Evolutionary conservation across 2,329 filamentous ascomycete genomes (phyloP).

Genomic region (Triangularia verruculosa): DNA sequence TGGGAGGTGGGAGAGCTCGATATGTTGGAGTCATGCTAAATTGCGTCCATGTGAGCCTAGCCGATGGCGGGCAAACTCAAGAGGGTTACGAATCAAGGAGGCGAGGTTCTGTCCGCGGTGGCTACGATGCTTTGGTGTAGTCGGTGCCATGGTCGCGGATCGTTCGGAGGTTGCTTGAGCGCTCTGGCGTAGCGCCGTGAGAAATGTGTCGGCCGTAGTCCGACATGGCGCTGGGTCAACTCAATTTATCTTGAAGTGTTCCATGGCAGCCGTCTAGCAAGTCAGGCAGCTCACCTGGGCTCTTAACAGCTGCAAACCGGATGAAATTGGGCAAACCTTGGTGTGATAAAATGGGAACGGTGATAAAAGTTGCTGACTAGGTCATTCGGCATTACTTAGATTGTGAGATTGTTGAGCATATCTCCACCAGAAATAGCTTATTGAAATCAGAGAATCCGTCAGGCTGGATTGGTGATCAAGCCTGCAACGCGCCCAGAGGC

Average conservation of each 20-base stretch:
- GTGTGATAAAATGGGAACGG: background rate
- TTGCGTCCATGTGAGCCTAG: background rate
- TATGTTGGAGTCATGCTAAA: background rate
- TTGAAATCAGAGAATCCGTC: slow-evolving; percentile 15
- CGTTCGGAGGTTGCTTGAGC: background rate
- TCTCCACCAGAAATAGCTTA: background rate
- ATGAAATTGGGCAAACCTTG: background rate
- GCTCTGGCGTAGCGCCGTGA: background rate
- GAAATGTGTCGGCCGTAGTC: slow-evolving; percentile 10
- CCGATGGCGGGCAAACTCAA: background rate
- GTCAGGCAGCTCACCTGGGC: background rate
- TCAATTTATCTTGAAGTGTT: background rate
- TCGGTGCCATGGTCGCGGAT: background rate
- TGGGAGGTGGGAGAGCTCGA: background rate
- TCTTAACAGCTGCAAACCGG: background rate
- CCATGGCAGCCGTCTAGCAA: background rate
- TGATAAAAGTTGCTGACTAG: background rate
- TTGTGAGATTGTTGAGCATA: background rate
- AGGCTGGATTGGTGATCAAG: slow-evolving; percentile 23
- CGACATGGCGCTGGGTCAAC: slow-evolving; percentile 14
- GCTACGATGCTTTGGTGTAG: background rate
- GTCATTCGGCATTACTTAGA: background rate
- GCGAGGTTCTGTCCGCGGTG: slow-evolving; percentile 13
- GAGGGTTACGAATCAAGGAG: slow-evolving; percentile 7
- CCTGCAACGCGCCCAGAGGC: background rate